phyloP scores from a whole-genome alignment of 768 basidiomycete species.

The Epithele typhae region DNA sequence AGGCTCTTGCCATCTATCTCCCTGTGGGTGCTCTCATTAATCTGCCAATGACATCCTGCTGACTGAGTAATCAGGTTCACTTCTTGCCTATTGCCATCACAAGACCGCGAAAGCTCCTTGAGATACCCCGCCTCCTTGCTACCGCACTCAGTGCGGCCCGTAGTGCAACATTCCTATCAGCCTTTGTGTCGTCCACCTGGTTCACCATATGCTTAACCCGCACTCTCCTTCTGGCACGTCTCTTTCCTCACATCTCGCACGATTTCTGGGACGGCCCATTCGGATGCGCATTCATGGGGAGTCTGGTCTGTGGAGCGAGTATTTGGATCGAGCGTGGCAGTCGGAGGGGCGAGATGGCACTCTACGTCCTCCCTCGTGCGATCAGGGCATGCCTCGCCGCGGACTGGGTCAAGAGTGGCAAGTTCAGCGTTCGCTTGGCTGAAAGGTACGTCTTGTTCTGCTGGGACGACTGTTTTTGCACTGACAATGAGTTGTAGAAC shows the following conservation, averaged over 20 bases:
- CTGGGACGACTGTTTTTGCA: too few species aligned
- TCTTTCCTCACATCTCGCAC: constrained; percentile 66
- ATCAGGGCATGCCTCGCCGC: constrained; percentile 59
- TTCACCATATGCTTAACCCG: constrained; percentile 65
- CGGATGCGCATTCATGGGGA: constrained; percentile 63
- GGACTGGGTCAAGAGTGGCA: constrained; percentile 44
- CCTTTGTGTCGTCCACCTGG: constrained; percentile 71
- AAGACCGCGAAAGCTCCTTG: constrained; percentile 48
- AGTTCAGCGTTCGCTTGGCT: constrained; percentile 32
- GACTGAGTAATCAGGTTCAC: constrained; percentile 48
- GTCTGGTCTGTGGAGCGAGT: constrained; percentile 66
- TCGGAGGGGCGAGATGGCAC: constrained; percentile 72
- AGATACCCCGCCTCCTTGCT: constrained; percentile 34
- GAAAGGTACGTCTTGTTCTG: constrained; percentile 51
- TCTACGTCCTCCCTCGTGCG: constrained; percentile 74
- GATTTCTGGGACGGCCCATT: constrained; percentile 77
- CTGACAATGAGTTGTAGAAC: too few species aligned
- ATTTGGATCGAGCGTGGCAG: constrained; percentile 75
- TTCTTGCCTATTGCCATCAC: constrained; percentile 62
- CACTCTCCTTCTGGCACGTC: constrained; percentile 56
- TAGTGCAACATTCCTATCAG: constrained; percentile 68
- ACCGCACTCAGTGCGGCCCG: constrained; percentile 50
- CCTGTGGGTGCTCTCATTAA: constrained; percentile 46
- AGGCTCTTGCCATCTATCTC: constrained; percentile 64
- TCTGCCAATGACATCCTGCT: neutral